Evolutionary conservation across 176 grass and related monocot species (phyloP).

Genomic region (Paspalum vaginatum): DNA sequence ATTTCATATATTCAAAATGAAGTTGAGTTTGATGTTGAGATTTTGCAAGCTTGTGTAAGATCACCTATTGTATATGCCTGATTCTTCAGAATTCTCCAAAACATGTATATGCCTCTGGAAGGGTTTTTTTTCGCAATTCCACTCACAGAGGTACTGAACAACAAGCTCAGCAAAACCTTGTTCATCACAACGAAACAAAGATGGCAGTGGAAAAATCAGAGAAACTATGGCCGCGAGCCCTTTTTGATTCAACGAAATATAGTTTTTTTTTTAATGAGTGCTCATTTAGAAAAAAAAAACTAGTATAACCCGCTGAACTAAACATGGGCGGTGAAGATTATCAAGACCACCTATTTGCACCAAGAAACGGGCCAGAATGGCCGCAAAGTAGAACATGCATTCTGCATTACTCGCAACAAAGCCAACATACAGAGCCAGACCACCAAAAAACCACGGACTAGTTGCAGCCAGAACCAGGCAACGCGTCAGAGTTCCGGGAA

Average conservation of each 20-base stretch:
- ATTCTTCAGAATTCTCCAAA: not conserved
- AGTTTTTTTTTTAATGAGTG: too few species aligned
- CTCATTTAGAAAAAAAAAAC: too few species aligned
- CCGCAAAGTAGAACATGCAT: not conserved
- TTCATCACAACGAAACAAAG: not conserved
- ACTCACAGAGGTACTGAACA: not conserved
- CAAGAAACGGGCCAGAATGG: not conserved
- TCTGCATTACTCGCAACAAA: too few species aligned
- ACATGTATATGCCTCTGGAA: not conserved
- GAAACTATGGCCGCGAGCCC: not conserved
- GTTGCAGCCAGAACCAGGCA: not conserved
- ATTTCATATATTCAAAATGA: not conserved
- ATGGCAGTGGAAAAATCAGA: not conserved
- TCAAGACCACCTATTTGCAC: too few species aligned
- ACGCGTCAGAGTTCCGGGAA: slow-evolving; percentile 15
- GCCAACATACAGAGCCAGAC: too few species aligned
- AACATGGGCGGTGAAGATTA: too few species aligned
- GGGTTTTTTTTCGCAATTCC: not conserved
- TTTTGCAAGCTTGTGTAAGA: not conserved
- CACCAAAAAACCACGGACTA: not conserved
- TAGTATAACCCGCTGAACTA: too few species aligned
- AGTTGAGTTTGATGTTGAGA: not conserved
- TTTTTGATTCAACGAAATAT: too few species aligned
- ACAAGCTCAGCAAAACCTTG: slow-evolving; percentile 2
- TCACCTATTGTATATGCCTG: not conserved